phyloP scores from a whole-genome alignment of 371 early-diverging fungal species.

The Apophysomyces elegans region DNA sequence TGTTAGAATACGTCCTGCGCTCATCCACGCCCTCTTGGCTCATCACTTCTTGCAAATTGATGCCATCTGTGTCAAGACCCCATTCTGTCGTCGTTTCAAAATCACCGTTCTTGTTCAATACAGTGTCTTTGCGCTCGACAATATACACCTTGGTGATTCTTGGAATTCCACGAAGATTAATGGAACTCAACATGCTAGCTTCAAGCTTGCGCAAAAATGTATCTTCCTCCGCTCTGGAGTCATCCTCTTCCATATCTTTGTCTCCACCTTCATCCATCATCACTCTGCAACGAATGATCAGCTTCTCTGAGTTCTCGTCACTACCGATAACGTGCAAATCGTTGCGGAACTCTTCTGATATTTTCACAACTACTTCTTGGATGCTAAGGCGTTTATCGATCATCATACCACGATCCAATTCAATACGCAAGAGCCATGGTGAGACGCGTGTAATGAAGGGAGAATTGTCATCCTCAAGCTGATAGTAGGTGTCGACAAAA shows the following conservation, averaged over 20 bases:
- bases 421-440: conserved; percentile 97
- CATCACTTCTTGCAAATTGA: conserved; percentile 90
- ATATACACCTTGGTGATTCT: conserved; percentile 94
- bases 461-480: conserved; percentile 79
- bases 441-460: conserved; percentile 68
- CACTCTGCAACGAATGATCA: conserved; percentile 92
- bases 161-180: conserved; percentile 91
- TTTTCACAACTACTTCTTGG: conserved; percentile 74
- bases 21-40: conserved; percentile 85
- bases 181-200: conserved; percentile 81
- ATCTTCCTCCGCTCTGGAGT: conserved; percentile 83
- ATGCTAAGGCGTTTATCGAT: conserved; percentile 93
- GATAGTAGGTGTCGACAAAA: conserved; percentile 91
- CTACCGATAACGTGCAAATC: conserved; percentile 83
- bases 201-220: conserved; percentile 88
- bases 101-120: conserved; percentile 63
- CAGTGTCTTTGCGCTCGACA: conserved; percentile 73
- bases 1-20: conserved; percentile 89
- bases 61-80: conserved; percentile 98
- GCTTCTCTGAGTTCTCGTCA: conserved; percentile 93
- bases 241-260: conserved; percentile 65
- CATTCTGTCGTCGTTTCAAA: conserved; percentile 77
- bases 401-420: conserved; percentile 87
- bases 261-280: conserved; percentile 68
- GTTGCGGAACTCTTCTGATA: conserved; percentile 75